These are phyloP conservation scores for Phytophthora lateralis DNA, from an alignment of 352 stramenopile species.

Conservation along the genomic window DNA sequence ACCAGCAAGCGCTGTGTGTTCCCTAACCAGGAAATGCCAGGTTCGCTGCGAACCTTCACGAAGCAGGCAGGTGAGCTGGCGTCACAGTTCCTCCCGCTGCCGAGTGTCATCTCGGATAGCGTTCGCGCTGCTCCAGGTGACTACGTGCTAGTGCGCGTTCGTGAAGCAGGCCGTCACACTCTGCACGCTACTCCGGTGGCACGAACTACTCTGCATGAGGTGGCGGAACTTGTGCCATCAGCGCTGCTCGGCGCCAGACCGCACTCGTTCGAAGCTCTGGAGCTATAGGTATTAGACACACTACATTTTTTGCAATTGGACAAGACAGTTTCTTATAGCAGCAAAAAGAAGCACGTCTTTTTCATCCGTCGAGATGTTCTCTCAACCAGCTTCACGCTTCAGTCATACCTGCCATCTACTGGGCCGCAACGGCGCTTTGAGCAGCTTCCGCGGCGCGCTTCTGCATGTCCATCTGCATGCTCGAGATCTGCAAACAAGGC, in stretches of 20 bases:
- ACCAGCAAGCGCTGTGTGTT: constrained; percentile 92
- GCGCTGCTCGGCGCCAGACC: constrained; percentile 65
- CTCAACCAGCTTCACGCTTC: background rate
- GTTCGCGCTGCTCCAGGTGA: constrained; percentile 67
- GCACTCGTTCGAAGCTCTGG: constrained; percentile 44
- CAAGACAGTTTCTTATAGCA: background rate
- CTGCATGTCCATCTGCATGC: constrained; percentile 91
- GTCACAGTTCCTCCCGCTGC: constrained; percentile 56
- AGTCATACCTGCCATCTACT: constrained; percentile 26
- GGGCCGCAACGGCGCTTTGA: constrained; percentile 55
- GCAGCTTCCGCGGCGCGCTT: constrained; percentile 82
- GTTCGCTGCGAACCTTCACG: constrained; percentile 53
- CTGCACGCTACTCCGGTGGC: constrained; percentile 83
- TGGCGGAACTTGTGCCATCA: constrained; percentile 50
- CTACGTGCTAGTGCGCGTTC: constrained; percentile 85
- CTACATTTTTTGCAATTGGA: constrained; percentile 22
- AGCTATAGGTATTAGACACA: constrained; percentile 39
- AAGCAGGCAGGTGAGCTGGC: constrained; percentile 41
- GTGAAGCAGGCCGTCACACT: constrained; percentile 82
- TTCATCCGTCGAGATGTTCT: background rate
- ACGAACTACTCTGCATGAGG: constrained; percentile 73
- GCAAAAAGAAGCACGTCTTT: constrained; percentile 30
- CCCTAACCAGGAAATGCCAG: constrained; percentile 56
- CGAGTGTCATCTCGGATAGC: constrained; percentile 31
- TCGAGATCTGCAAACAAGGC: constrained; percentile 71